Evolutionary conservation across 148 eudicot species (phyloP).

Genomic region (Dysphania ambrosioides): DNA sequence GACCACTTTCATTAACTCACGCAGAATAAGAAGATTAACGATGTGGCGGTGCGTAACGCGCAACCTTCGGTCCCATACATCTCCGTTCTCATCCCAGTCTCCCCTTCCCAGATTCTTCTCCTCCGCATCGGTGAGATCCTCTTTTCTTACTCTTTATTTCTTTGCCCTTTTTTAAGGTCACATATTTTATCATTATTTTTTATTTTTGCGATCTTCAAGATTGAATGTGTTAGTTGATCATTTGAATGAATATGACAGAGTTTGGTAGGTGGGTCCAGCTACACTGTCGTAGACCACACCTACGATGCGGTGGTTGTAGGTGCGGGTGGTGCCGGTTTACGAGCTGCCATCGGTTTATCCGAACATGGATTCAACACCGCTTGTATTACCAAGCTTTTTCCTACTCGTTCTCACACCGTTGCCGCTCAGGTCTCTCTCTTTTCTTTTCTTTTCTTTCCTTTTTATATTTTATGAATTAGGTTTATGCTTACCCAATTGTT

Average conservation of each 20-base stretch:
- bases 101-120: conserved; percentile 55
- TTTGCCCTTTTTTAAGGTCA: too few species aligned
- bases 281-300: conserved; percentile 87
- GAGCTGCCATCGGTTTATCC: conserved; percentile 96
- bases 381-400: conserved; percentile 97
- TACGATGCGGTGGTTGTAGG: conserved; percentile 99
- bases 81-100: conserved; percentile 39
- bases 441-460: neutral
- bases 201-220: conserved; percentile 1
- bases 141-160: neutral
- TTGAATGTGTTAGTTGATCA: neutral
- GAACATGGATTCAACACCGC: conserved; percentile 98
- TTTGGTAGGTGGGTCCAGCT: conserved; percentile 37
- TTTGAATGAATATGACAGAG: conserved; percentile 17
- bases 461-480: neutral
- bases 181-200: neutral
- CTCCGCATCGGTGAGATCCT: conserved; percentile 47
- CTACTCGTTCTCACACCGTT: conserved; percentile 94
- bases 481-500: neutral
- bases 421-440: conserved; percentile 73
- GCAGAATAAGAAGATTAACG: neutral
- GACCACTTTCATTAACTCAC: neutral
- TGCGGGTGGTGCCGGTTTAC: conserved; percentile 94
- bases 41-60: conserved; percentile 93
- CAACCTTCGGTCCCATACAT: conserved; percentile 39